Percentiles rank a stretch among this genome's conserved stretches.
These are phyloP conservation scores for Skeletonema marinoi DNA, from an alignment of 108 stramenopile species.

Conservation along the genomic window DNA sequence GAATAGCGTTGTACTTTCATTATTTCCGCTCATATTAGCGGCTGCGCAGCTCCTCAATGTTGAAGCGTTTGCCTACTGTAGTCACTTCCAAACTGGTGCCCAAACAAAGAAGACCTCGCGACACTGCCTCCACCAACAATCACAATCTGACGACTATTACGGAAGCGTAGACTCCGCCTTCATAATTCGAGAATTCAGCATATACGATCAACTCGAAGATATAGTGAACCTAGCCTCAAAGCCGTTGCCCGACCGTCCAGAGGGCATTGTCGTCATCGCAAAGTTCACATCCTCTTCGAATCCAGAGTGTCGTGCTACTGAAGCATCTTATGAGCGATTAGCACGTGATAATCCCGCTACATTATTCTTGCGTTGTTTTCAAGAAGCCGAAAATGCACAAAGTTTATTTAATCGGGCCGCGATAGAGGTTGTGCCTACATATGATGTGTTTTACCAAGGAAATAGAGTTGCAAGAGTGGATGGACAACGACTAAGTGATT, in stretches of 20 bases:
- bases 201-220: constrained; percentile 64
- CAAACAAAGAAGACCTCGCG: too few species aligned
- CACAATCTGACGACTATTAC: constrained; percentile 9
- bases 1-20: too few species aligned
- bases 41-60: too few species aligned
- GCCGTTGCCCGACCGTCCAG: constrained; percentile 68
- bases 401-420: constrained; percentile 50
- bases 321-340: constrained; percentile 66
- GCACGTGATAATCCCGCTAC: constrained; percentile 68
- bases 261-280: constrained; percentile 71
- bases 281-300: constrained; percentile 48
- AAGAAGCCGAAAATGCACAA: constrained; percentile 62
- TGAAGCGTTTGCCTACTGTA: too few species aligned
- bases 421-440: constrained; percentile 35
- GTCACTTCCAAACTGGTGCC: too few species aligned
- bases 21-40: too few species aligned
- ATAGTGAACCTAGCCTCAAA: constrained; percentile 59
- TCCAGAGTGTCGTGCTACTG: constrained; percentile 51
- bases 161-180: constrained; percentile 12
- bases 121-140: not conserved
- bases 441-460: constrained; percentile 36
- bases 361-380: constrained; percentile 61
- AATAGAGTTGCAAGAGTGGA: constrained; percentile 68
- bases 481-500: constrained; percentile 43
- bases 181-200: constrained; percentile 27